Evolutionary conservation across 495 filamentous ascomycete species (phyloP).

Genomic region (Amphirosellinia nigrospora): DNA sequence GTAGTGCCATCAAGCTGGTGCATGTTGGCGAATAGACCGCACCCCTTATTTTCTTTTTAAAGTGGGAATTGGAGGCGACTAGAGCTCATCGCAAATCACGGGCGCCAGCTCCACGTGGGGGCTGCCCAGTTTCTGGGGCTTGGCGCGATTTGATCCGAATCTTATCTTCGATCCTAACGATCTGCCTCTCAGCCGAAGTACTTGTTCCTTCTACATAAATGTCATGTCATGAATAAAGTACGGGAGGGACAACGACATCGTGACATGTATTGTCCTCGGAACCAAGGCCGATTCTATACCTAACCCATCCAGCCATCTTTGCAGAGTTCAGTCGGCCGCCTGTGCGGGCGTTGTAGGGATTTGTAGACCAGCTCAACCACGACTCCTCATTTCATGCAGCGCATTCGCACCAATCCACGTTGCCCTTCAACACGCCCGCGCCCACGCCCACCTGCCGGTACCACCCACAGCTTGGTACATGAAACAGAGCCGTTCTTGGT

Average conservation of each 20-base stretch:
- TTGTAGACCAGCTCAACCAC: slow-evolving; percentile 9
- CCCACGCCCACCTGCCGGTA: slow-evolving; percentile 20
- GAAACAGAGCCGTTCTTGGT: slow-evolving; percentile 8
- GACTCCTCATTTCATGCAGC: slow-evolving; percentile 27
- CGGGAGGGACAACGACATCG: neutral
- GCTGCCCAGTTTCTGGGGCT: slow-evolving; percentile 20
- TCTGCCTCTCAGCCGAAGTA: slow-evolving; percentile 7
- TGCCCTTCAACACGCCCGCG: slow-evolving; percentile 16
- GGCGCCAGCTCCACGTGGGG: slow-evolving; percentile 25
- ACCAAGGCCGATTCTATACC: neutral
- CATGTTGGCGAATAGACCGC: slow-evolving; percentile 5
- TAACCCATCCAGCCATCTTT: neutral
- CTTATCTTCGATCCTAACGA: slow-evolving; percentile 21
- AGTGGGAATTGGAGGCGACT: slow-evolving; percentile 10
- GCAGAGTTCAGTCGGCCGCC: slow-evolving; percentile 1
- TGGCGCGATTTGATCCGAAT: slow-evolving; percentile 21
- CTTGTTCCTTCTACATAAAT: neutral
- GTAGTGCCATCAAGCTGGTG: slow-evolving; percentile 12
- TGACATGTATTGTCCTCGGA: slow-evolving; percentile 1
- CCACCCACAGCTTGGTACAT: slow-evolving; percentile 21
- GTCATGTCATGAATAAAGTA: neutral
- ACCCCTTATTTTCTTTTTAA: slow-evolving; percentile 17
- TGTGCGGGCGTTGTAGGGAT: slow-evolving; percentile 12
- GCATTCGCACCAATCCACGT: slow-evolving; percentile 22
- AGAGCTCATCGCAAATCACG: slow-evolving; percentile 8